phyloP scores from a whole-genome alignment of 495 filamentous ascomycete species.

The Halenospora varia region DNA sequence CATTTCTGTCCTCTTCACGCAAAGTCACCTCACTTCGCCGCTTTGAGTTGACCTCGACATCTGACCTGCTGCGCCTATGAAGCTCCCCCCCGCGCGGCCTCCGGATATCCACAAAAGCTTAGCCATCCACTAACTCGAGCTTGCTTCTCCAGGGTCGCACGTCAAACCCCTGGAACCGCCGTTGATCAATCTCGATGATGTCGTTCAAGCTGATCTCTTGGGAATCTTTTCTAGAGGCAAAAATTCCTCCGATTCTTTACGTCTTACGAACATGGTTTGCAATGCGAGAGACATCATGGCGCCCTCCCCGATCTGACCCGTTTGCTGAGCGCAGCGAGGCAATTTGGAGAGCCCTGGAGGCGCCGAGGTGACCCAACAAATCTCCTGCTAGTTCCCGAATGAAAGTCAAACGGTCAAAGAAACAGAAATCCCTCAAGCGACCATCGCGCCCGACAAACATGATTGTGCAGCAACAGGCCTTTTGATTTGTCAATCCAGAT shows the following conservation, averaged over 20 bases:
- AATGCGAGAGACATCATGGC: too few species aligned
- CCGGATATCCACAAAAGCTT: slow-evolving; percentile 15
- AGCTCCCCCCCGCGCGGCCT: slow-evolving; percentile 5
- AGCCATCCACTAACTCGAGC: slow-evolving; percentile 4
- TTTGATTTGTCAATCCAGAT: slow-evolving; percentile 6
- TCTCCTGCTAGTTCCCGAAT: too few species aligned
- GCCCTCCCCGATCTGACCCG: too few species aligned
- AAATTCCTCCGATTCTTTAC: neutral
- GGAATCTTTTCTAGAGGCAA: neutral
- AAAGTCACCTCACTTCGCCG: neutral
- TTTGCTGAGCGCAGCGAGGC: too few species aligned
- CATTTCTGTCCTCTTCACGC: neutral
- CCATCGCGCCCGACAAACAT: slow-evolving; percentile 1
- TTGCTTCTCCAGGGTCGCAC: too few species aligned
- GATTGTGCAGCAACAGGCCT: neutral
- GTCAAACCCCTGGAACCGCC: neutral
- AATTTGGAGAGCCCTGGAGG: neutral
- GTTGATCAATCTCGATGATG: slow-evolving; percentile 1
- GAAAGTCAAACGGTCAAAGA: too few species aligned
- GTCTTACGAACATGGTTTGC: neutral
- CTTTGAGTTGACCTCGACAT: neutral
- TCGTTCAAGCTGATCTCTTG: neutral
- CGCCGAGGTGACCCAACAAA: too few species aligned
- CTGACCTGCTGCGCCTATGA: neutral
- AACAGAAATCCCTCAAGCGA: slow-evolving; percentile 6